Base-by-base conservation (phyloP, 2,329 filamentous ascomycete genomes). In the Zarea fungicola region DNA sequence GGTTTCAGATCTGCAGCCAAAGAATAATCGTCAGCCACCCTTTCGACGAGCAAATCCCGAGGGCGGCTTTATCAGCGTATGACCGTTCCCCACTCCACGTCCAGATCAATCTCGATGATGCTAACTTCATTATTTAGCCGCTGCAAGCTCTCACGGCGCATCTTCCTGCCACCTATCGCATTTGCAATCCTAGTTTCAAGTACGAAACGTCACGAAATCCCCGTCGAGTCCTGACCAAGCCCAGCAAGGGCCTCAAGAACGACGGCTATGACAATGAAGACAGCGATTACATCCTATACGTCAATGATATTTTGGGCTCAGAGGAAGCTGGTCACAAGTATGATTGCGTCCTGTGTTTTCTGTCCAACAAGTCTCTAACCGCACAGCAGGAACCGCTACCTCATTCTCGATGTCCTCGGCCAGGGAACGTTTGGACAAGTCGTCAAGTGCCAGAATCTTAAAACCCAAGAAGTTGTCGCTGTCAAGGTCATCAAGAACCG, bases 401-500 rank as follows among this genome's bases (percentile, higher is more conserved):
- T 97, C 54, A 99, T 99, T 60, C 77, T 99, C 47, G 93, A 99
- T 69, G 93, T 99, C 25, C 77, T 99, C 47, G 93, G 93, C 18
- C 93, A 99, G 67, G 93, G 93, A 49, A 99, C 93, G 1, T 99
- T 99, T 65, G 93, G 93, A 7, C 93, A 99, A 71, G 93, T 99
- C 26, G 93, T 99, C 53, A 99, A 99, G 68, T 99, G 93, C 65
- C 93, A 99, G 67, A 99, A 99, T 61, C 71, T 99, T 60, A 96
- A 96, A 72, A 97, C 93, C 1, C 91, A 96, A 66, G 93, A 99
- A 69, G 93, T 99, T 32, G 93, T 99, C 37, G 93, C 93, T 4
- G 93, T 99, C 58, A 99, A 99, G 71, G 93, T 99, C 48, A 93
- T 99, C 72, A 99, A 99, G 73, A 99, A 99, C 69, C 85, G 92